Conservation (phyloP, 768 basidiomycete species). For the Wakefieldia striispora region DNA sequence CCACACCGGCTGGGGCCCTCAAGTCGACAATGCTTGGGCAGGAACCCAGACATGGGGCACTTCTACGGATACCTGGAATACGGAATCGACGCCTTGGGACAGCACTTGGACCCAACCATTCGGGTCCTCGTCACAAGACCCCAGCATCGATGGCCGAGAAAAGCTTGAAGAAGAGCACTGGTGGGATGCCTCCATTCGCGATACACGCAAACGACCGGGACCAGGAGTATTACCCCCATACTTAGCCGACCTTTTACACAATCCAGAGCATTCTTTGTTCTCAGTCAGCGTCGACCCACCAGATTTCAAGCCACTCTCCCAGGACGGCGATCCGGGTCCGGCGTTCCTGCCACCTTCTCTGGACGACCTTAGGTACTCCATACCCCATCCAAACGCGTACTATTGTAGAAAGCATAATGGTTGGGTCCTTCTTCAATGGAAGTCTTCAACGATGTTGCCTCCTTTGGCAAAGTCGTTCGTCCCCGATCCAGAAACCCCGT, state of each 20-base stretch:
- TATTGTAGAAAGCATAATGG: constrained; percentile 82
- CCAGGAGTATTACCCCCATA: constrained; percentile 67
- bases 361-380: constrained; percentile 62
- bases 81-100: constrained; percentile 27
- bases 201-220: constrained; percentile 55
- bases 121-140: constrained; percentile 27
- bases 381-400: constrained; percentile 81
- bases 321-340: constrained; percentile 15
- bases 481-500: constrained; percentile 37
- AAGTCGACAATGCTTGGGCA: constrained; percentile 14
- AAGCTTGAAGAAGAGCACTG: constrained; percentile 61
- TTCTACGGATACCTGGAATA: constrained; percentile 19
- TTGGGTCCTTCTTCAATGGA: constrained; percentile 77
- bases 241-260: constrained; percentile 65
- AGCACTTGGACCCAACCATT: constrained; percentile 23
- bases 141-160: constrained; percentile 58
- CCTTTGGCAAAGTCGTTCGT: constrained; percentile 58
- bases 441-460: constrained; percentile 57
- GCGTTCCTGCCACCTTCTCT: constrained; percentile 44
- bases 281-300: constrained; percentile 48
- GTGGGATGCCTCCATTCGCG: constrained; percentile 60
- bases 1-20: constrained; percentile 16
- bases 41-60: constrained; percentile 13
- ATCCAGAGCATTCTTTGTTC: constrained; percentile 70
- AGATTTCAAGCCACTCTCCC: constrained; percentile 28